A percentile compares a stretch with the other conserved stretches of the same genome.
Conservation (phyloP, 441 rosid species). For the Pelargonium myrrhifolium region DNA sequence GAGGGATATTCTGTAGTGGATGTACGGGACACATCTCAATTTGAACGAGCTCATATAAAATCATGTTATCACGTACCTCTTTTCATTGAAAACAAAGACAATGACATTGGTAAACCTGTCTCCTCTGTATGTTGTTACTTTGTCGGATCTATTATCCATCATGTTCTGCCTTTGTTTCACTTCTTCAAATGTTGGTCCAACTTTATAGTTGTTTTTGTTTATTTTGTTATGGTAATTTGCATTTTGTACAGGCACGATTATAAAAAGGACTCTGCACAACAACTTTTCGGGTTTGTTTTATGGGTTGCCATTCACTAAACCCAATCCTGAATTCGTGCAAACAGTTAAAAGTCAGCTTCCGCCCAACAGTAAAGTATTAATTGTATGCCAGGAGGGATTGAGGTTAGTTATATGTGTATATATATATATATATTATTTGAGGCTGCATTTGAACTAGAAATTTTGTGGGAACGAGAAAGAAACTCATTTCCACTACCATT, state of each 20-base stretch:
- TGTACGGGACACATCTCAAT: constrained; percentile 69
- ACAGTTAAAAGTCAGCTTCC: constrained; percentile 52
- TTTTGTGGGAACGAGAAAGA: no score
- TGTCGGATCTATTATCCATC: neutral
- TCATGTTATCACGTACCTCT: constrained; percentile 79
- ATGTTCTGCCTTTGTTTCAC: neutral
- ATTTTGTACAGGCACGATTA: constrained; percentile 52
- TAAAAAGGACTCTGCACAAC: constrained; percentile 81
- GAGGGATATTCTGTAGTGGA: constrained; percentile 70
- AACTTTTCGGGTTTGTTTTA: constrained; percentile 82
- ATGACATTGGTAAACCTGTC: constrained; percentile 49
- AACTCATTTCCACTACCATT: no score
- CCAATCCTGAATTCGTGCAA: constrained; percentile 60
- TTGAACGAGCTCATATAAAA: constrained; percentile 70
- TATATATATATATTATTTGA: no score
- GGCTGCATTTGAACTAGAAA: no score
- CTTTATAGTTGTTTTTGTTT: neutral
- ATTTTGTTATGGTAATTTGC: neutral
- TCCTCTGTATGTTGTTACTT: neutral
- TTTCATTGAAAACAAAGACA: constrained; percentile 70
- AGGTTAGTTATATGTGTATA: no score
- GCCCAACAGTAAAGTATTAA: constrained; percentile 56
- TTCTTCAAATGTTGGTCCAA: neutral
- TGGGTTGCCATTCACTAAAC: constrained; percentile 76
- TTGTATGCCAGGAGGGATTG: constrained; percentile 92